These are phyloP conservation scores for Linnemannia zychae DNA, from an alignment of 192 early-diverging fungal species.

Conservation along the genomic window DNA sequence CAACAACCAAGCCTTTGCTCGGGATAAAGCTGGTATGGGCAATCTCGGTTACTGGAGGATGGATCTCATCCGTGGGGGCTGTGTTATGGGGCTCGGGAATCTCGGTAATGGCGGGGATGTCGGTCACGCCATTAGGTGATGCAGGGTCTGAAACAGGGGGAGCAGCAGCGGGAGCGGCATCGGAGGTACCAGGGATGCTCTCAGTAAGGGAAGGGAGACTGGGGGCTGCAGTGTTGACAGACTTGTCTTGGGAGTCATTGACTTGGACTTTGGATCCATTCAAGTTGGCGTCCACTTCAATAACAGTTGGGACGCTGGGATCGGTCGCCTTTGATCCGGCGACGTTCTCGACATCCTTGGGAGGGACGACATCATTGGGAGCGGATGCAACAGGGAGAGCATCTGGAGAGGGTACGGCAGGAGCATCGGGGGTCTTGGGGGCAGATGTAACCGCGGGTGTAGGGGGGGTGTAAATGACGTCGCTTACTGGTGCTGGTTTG, in stretches of 20 bases:
- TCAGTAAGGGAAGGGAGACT: neutral
- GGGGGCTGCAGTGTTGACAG: neutral
- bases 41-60: neutral
- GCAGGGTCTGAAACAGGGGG: neutral
- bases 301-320: neutral
- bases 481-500: neutral
- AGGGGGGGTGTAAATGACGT: neutral
- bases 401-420: neutral
- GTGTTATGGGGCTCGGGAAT: conserved; percentile 17
- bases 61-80: neutral
- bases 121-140: neutral
- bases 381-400: neutral
- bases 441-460: neutral
- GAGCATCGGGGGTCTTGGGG: neutral
- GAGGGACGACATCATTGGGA: neutral
- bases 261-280: neutral
- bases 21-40: conserved; percentile 9
- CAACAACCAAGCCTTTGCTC: conserved; percentile 1
- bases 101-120: neutral
- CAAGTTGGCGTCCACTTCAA: neutral
- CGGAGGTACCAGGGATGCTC: neutral
- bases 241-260: neutral
- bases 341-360: neutral
- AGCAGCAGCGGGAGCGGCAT: neutral
- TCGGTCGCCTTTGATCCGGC: neutral